These are phyloP conservation scores for Astrephomene gubernaculifera DNA, from an alignment of 139 green algal species.

Conservation along the genomic window DNA sequence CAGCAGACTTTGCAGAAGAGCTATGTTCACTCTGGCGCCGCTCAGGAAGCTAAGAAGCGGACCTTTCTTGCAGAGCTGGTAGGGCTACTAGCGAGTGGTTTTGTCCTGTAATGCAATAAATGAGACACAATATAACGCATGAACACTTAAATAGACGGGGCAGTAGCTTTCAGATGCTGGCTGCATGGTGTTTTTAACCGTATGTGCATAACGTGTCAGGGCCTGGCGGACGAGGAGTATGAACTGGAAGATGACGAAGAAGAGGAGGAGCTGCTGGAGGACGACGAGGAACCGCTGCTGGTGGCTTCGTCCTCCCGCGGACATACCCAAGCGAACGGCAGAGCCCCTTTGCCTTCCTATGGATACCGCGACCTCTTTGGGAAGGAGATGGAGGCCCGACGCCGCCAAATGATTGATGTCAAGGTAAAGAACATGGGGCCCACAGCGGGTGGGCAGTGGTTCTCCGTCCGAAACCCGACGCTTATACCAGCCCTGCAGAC, in stretches of 20 bases:
- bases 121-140: no score
- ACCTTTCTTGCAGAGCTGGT: conserved; percentile 37
- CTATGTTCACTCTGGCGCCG: neutral
- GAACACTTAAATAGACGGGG: no score
- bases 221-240: conserved; percentile 50
- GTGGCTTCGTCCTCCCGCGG: neutral
- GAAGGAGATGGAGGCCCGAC: conserved; percentile 32
- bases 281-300: conserved; percentile 41
- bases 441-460: no score
- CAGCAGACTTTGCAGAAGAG: conserved; percentile 42
- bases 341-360: neutral
- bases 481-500: no score
- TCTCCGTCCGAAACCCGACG: no score
- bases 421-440: no score
- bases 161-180: no score
- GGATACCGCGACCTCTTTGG: conserved; percentile 43
- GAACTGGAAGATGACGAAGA: conserved; percentile 46
- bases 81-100: neutral
- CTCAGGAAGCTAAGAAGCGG: conserved; percentile 23
- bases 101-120: no score
- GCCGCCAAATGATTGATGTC: conserved; percentile 31
- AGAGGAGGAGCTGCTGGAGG: conserved; percentile 5
- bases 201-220: no score
- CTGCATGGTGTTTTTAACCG: no score
- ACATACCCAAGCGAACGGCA: conserved; percentile 17